These are phyloP conservation scores for Mycena chlorophos DNA, from an alignment of 768 basidiomycete species.

Conservation along the genomic window DNA sequence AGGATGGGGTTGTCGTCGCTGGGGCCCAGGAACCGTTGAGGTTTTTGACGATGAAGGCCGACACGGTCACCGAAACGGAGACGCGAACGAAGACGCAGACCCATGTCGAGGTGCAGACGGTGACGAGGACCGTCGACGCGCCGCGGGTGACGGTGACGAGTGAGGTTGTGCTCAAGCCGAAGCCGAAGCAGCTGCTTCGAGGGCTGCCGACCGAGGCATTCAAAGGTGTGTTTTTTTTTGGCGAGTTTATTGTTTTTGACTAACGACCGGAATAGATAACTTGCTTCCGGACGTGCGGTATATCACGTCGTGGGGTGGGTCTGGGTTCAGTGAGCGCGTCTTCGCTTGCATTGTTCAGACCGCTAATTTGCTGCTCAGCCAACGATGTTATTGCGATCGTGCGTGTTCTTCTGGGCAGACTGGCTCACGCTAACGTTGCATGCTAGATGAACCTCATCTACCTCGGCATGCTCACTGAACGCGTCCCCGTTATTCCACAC, in stretches of 20 bases:
- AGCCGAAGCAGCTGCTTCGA: neutral
- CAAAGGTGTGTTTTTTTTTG: constrained; percentile 28
- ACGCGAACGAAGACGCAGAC: neutral
- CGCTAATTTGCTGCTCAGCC: constrained; percentile 13
- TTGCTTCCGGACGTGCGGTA: constrained; percentile 44
- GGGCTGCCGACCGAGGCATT: constrained; percentile 43
- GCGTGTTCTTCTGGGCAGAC: neutral
- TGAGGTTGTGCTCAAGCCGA: neutral
- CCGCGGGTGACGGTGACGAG: constrained; percentile 2
- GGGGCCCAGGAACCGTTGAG: too few species aligned
- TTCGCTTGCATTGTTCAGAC: neutral
- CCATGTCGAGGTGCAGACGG: neutral
- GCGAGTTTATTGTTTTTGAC: neutral
- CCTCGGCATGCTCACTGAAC: constrained; percentile 34
- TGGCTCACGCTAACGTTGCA: neutral
- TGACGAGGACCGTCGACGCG: neutral
- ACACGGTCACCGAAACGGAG: too few species aligned
- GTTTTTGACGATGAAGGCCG: too few species aligned
- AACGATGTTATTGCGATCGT: constrained; percentile 5
- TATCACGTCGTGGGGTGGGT: constrained; percentile 47
- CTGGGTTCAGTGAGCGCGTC: constrained; percentile 42
- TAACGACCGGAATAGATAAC: constrained; percentile 36
- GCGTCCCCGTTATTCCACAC: constrained; percentile 36
- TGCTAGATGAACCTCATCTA: constrained; percentile 37
- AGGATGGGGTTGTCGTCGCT: too few species aligned